Evolutionary conservation across 495 filamentous ascomycete species (phyloP), one percentile per base, ranked within the genome.

Genomic region (Lasiosphaeris hirsuta): DNA sequence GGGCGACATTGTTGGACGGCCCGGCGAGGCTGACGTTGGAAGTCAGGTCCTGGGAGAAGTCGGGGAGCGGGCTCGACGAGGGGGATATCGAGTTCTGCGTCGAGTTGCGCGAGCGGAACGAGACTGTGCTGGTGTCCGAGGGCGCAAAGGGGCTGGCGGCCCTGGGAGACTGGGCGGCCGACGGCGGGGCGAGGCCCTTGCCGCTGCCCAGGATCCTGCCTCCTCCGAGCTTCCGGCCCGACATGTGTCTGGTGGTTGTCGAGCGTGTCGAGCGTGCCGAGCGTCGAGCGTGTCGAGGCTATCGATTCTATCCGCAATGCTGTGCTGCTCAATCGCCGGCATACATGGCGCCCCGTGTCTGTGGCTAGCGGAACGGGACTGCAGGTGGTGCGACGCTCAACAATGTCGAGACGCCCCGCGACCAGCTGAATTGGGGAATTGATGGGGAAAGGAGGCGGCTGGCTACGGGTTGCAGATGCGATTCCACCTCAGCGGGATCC

Each of bases 121-220:
- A 76, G 64, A 83, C 69, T 69, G 76, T 67, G 78, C 79, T 80
- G 79, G 74, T 72, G 70, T 81, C 75, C 68, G 71, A 76, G 64
- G 75, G 78, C 56, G 78, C 68, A 60, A 78, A 72, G 18, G 76
- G 76, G 56, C 75, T 78, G 7, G 66, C 49, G 2, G 76, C 61
- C 60, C 76, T 64, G 43, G 69, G 65, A 36, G 54, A 35, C 30
- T 47, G 52, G 64, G 36, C 14, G 34, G 73, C 58, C 23, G 67
- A 59, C 14, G 88, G 85, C 67, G 89, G 86, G 51, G 86, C 84
- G 63, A 93, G 82, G 62, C 84, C 79, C 70, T 86, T 88, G 56
- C 89, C 89, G 75, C 81, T 91, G 57, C 92, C 91, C 62, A 97
- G 76, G 63, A 97, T 84, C 76, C 92, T 84, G 66, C 92, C 92